A percentile compares a stretch with the other conserved stretches of the same genome.
Conservation (phyloP, 805 yeast species). For the Cyberlindnera japonica region DNA sequence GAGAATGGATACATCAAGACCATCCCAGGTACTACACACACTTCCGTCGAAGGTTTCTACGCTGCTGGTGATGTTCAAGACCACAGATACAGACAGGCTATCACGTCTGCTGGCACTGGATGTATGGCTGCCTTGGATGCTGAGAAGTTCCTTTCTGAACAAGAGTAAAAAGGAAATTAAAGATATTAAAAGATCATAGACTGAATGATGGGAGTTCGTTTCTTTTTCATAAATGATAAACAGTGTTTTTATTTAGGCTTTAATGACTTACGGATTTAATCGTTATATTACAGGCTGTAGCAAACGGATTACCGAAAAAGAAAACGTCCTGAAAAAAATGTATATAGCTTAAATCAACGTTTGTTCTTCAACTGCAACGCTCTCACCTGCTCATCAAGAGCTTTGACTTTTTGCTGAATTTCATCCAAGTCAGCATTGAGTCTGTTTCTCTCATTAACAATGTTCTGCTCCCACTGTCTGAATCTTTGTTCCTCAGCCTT, state of each 20-base stretch:
- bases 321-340: slow-evolving; percentile 1
- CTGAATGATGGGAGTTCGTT: no score
- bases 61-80: slow-evolving; percentile 99
- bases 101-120: slow-evolving; percentile 99
- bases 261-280: no score
- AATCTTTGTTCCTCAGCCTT: slow-evolving; percentile 96
- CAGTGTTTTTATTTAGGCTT: no score
- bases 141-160: slow-evolving; percentile 75
- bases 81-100: slow-evolving; percentile 95
- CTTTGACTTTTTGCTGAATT: slow-evolving; percentile 71
- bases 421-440: slow-evolving; percentile 91
- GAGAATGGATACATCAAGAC: slow-evolving; percentile 87
- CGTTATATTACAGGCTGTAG: no score
- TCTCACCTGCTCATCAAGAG: slow-evolving; percentile 73
- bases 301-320: no score
- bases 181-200: no score
- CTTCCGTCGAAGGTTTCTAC: slow-evolving; percentile 85
- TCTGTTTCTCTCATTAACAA: slow-evolving; percentile 91
- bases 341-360: slow-evolving; percentile 29
- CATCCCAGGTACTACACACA: slow-evolving; percentile 81
- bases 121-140: slow-evolving; percentile 99
- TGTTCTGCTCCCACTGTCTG: slow-evolving; percentile 97
- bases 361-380: slow-evolving; percentile 49
- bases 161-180: no score
- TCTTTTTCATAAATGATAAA: no score